These are phyloP conservation scores for Myxozyma mucilagina DNA, from an alignment of 805 yeast species.

Conservation along the genomic window DNA sequence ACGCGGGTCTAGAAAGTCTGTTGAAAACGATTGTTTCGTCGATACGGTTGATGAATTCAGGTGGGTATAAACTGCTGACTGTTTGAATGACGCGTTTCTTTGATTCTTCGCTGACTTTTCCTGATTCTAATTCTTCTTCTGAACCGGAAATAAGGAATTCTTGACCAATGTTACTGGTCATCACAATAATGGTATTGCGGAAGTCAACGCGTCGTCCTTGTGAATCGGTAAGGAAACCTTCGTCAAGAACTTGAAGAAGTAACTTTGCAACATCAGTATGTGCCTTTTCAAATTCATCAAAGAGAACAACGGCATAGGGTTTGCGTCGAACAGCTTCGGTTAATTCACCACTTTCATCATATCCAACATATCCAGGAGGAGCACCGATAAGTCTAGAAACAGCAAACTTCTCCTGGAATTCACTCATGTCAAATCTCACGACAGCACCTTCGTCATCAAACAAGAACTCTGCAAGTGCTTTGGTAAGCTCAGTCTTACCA, in stretches of 20 bases:
- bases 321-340: constrained; percentile 95
- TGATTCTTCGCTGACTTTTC: constrained; percentile 55
- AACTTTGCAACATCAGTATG: constrained; percentile 93
- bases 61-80: constrained; percentile 77
- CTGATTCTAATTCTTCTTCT: constrained; percentile 42
- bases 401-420: constrained; percentile 92
- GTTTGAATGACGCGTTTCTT: constrained; percentile 63
- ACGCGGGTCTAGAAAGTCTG: constrained; percentile 73
- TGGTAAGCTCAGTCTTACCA: constrained; percentile 94
- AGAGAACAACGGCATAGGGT: constrained; percentile 88
- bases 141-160: constrained; percentile 73
- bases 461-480: constrained; percentile 85
- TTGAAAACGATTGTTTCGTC: constrained; percentile 94
- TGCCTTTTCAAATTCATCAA: constrained; percentile 97
- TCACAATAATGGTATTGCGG: constrained; percentile 89
- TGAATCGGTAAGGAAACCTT: constrained; percentile 90
- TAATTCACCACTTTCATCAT: constrained; percentile 89
- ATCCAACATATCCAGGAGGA: constrained; percentile 97
- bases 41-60: constrained; percentile 91
- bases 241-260: constrained; percentile 88
- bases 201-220: constrained; percentile 94
- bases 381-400: constrained; percentile 92
- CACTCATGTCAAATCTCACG: constrained; percentile 95
- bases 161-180: constrained; percentile 97
- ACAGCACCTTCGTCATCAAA: constrained; percentile 87